Evolutionary conservation across 2,329 filamentous ascomycete species (phyloP).

Genomic region (Claviceps spartinae): DNA sequence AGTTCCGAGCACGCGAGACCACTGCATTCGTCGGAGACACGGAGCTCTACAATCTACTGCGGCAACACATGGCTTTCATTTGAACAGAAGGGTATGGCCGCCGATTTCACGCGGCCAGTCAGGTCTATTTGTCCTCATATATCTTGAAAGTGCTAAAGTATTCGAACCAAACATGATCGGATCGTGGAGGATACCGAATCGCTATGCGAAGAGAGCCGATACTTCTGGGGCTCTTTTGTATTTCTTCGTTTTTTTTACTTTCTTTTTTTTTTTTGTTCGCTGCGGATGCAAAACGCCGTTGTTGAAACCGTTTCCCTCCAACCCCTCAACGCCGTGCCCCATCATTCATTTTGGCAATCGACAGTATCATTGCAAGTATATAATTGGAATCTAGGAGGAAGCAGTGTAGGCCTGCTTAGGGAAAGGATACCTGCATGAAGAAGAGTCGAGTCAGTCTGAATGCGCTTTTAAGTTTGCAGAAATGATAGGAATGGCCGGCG

Average conservation of each 20-base stretch:
- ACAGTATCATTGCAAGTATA: slow-evolving; percentile 6
- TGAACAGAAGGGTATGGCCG: not conserved
- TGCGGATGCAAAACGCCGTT: slow-evolving; percentile 32
- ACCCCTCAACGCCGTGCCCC: slow-evolving; percentile 28
- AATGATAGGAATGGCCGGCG: not conserved
- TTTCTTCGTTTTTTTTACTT: not conserved
- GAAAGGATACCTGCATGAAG: slow-evolving; percentile 52
- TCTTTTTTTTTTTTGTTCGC: slow-evolving; percentile 7
- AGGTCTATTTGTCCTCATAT: slow-evolving; percentile 1
- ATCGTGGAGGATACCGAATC: slow-evolving; percentile 31
- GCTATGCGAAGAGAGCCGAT: slow-evolving; percentile 20
- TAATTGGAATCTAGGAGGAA: slow-evolving; percentile 21
- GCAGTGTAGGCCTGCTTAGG: slow-evolving; percentile 64
- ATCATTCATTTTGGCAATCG: slow-evolving; percentile 11
- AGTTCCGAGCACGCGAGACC: not conserved
- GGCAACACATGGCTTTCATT: not conserved
- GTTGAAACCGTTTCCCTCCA: slow-evolving; percentile 38
- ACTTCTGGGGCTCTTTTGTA: slow-evolving; percentile 10
- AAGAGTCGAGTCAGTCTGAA: slow-evolving; percentile 5
- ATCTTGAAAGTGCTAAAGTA: not conserved
- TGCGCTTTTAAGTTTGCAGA: slow-evolving; percentile 1
- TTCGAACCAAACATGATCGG: slow-evolving; percentile 3
- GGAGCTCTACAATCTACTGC: not conserved
- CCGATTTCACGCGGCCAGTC: not conserved
- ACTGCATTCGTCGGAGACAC: not conserved